Evolutionary conservation across 176 grass and related monocot genomes (phyloP), one percentile per base, ranked within the genome.

Genomic region (Rhynchospora tenuis): DNA sequence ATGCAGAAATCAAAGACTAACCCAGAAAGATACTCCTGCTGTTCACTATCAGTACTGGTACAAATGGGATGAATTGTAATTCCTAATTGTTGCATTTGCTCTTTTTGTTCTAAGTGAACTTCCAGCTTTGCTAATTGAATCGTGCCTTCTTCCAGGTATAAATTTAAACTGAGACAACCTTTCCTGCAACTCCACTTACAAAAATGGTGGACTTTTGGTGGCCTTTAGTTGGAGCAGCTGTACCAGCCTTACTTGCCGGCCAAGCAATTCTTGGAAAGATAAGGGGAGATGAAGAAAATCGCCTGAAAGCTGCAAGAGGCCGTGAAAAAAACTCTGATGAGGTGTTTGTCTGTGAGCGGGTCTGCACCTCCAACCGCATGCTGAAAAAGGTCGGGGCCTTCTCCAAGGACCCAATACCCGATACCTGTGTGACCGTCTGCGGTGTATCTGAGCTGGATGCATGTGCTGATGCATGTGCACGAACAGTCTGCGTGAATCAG

Each of bases 401-500:
- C 84, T 95, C 93, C 83, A 92, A 95, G 88, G 93, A 95, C 78
- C 93, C 93, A 63, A 89, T 90, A 51, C 93, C 93, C 27, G 93
- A 95, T 64, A 95, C 90, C 59, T 95, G 93, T 81, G 93, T 95
- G 86, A 95, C 93, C 47, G 90, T 95, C 45, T 95, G 93, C 72
- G 93, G 93, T 43, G 90, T 92, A 73, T 92, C 90, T 73, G 90
- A 92, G 83, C 86, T 95, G 82, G 93, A 95, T 87, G 88, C 90
- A 29, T 95, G 93, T 47, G 81, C 93, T 31, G 90, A 95, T 64
- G 93, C 93, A 23, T 95, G 93, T 83, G 84, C 88, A 48, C 88
- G 93, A 15, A 95, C 93, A 61, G 93, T 95, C 60, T 95, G 93
- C 62, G 93, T 95, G 74, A 95, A 92, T 87, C 93, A 95, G 83